Base-by-base conservation (phyloP, 83 land plant species). In the Picea mariana region DNA sequence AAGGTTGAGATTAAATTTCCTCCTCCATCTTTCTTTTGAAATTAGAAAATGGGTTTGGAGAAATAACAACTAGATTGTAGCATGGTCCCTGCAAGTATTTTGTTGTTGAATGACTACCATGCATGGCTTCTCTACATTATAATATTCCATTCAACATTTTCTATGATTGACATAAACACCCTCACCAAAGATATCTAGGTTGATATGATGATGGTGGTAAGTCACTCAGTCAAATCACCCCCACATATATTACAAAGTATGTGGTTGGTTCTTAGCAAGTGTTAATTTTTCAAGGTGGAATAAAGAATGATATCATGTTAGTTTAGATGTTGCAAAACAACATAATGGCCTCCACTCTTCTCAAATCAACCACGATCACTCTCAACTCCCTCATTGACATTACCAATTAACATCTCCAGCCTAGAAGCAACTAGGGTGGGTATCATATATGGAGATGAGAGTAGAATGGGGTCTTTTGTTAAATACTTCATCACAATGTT, bases 311-410 rank as follows among this genome's bases (percentile, higher is more conserved):
- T 0, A 86, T 94, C 12, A 68, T 93, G 6, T 86, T 94, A 11
- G 91, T 94, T 6, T 94, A 94, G 69, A 94, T 94, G 5, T 72
- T 90, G 23, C 63, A 94, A 78, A 94, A 94, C 88, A 94, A 90
- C 91, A 91, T 94, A 78, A 94, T 94, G 96, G 96, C 94, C 1
- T 94, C 96, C 16, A 91, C 96, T 34, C 79, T 94, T 2, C 63
- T 91, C 11, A 92, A 91, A 1, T 85, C 96, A 21, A 90, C 92
- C 8, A 92, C 92, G 13, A 91, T 94, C 85, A 91, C 87, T 85
- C 89, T 94, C 24, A 83, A 88, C 84, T 94, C 96, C 9, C 55
- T 94, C 17, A 91, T 94, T 26, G 94, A 91, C 27, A 84, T 89
- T 34, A 17, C 58, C 91, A 40, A 89, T 91, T 91, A 82, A 85